phyloP scores from a whole-genome alignment of 768 basidiomycete genomes.

The Leccinum ochraceum region DNA sequence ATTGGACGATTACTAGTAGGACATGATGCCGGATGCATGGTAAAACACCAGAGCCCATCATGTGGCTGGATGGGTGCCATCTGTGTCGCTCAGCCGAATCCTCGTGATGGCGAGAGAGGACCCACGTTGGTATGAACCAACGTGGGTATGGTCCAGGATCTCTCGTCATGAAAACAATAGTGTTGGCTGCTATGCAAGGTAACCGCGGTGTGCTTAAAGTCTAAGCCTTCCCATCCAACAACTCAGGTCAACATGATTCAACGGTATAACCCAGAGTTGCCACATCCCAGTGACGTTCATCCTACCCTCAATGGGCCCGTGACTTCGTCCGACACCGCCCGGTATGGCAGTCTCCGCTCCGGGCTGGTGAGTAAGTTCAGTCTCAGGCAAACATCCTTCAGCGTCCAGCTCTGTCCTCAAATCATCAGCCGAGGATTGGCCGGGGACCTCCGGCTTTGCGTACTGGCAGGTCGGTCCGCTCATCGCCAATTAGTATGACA shows the following conservation, averaged over 20 bases:
- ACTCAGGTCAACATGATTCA: too few species aligned
- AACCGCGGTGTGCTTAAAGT: too few species aligned
- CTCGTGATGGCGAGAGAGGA: too few species aligned
- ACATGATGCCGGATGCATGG: too few species aligned
- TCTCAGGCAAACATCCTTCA: not conserved
- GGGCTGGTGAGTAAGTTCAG: slow-evolving; percentile 6
- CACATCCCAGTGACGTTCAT: not conserved
- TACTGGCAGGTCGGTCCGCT: too few species aligned
- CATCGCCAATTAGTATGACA: too few species aligned
- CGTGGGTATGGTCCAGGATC: not conserved
- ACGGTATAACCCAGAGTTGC: not conserved
- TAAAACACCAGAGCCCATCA: not conserved
- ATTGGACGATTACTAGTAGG: too few species aligned
- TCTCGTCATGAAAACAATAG: too few species aligned
- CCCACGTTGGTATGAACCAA: too few species aligned
- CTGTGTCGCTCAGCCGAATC: not conserved
- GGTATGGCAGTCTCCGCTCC: slow-evolving; percentile 9
- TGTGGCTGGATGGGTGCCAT: not conserved
- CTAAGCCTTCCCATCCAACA: too few species aligned
- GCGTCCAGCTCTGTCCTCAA: not conserved
- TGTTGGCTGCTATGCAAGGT: too few species aligned
- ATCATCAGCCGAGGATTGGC: slow-evolving; percentile 9
- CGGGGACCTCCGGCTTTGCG: not conserved
- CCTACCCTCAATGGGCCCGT: slow-evolving; percentile 10
- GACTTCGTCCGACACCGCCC: slow-evolving; percentile 15